Conservation (phyloP, 2,329 filamentous ascomycete genomes). For the Magnaporthiopsis incrustans region DNA sequence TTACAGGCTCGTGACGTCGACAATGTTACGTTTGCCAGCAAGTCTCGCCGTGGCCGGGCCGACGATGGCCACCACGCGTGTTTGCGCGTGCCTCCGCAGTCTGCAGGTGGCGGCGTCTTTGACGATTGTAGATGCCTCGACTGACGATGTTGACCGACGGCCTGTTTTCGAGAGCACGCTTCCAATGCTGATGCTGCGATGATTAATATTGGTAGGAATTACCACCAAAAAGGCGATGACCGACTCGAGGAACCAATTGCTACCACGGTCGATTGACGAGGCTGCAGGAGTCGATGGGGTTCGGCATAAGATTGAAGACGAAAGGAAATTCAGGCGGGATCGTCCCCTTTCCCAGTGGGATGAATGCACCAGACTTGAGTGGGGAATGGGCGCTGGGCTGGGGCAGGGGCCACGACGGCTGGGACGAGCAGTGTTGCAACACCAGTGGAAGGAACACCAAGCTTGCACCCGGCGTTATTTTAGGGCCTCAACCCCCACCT, state of each 20-base stretch:
- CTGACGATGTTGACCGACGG: background rate
- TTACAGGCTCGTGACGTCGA: background rate
- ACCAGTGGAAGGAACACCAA: background rate
- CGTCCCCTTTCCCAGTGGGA: too few species aligned
- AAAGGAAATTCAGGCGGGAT: background rate
- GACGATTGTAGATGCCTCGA: background rate
- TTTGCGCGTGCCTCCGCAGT: too few species aligned
- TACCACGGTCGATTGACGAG: background rate
- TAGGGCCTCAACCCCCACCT: background rate
- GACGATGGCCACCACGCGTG: background rate
- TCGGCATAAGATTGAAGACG: background rate
- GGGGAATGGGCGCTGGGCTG: background rate
- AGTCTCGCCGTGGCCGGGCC: background rate
- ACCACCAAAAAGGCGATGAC: background rate
- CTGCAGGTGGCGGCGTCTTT: background rate
- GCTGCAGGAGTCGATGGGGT: background rate
- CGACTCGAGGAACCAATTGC: background rate
- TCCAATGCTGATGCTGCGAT: background rate
- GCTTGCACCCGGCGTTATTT: background rate
- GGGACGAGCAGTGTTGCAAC: background rate
- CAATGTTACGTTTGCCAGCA: background rate
- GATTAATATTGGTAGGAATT: background rate
- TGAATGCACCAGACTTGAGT: too few species aligned
- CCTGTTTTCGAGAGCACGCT: background rate
- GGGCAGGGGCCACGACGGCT: too few species aligned